Conservation (phyloP, 129 eudicot genomes). For the Tagetes erecta region DNA sequence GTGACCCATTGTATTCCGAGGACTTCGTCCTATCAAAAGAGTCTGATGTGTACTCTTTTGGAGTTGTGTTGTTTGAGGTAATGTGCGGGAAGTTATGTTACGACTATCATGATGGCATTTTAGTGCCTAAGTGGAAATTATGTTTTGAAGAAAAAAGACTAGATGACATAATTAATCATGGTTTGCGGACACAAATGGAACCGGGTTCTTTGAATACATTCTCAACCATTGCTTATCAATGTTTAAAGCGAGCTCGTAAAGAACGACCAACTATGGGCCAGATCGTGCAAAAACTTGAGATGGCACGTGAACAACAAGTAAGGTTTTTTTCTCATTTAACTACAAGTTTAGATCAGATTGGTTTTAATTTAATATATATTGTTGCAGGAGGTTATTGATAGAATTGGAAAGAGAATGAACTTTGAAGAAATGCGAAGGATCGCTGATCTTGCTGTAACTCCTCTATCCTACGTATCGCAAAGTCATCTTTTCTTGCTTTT, state of each 20-base stretch:
- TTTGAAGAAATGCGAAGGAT: too few species aligned
- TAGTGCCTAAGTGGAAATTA: neutral
- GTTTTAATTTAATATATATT: neutral
- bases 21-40: neutral
- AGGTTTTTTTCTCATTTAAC: neutral
- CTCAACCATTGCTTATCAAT: neutral
- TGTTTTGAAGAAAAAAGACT: constrained; percentile 1
- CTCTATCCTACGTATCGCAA: too few species aligned
- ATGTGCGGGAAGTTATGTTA: neutral
- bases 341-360: neutral
- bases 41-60: constrained; percentile 17
- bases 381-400: too few species aligned
- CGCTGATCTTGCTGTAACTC: too few species aligned
- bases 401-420: too few species aligned
- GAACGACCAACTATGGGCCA: neutral
- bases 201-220: neutral
- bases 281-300: neutral
- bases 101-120: neutral
- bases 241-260: neutral
- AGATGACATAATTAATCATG: neutral
- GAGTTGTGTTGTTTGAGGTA: constrained; percentile 3
- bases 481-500: too few species aligned
- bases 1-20: neutral
- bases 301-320: constrained; percentile 11
- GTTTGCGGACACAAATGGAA: neutral